phyloP scores from a whole-genome alignment of 2,329 filamentous ascomycete genomes.

The Dactylellina sp. region DNA sequence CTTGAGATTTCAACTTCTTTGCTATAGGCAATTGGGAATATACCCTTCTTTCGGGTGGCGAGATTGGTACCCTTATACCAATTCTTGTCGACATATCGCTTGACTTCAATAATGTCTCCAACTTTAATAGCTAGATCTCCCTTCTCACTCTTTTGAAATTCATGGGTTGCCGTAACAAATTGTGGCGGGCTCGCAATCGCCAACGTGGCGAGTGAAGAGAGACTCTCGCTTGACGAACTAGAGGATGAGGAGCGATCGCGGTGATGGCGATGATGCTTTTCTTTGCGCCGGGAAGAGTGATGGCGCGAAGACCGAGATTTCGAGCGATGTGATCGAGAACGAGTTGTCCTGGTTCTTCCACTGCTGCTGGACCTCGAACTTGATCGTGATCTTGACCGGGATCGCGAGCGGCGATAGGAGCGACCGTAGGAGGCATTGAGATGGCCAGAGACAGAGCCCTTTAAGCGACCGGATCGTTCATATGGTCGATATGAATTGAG shows the following conservation, averaged over 20 bases:
- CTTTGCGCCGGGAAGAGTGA: slow-evolving; percentile 19
- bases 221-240: slow-evolving; percentile 24
- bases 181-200: slow-evolving; percentile 33
- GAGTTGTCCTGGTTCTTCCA: slow-evolving; percentile 19
- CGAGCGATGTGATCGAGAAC: slow-evolving; percentile 33
- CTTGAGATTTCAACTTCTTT: slow-evolving; percentile 52
- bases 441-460: slow-evolving; percentile 6
- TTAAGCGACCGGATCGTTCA: slow-evolving; percentile 4
- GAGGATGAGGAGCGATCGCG: slow-evolving; percentile 20
- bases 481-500: slow-evolving; percentile 36
- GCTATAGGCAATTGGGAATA: slow-evolving; percentile 48
- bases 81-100: slow-evolving; percentile 44
- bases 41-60: slow-evolving; percentile 40
- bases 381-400: slow-evolving; percentile 24
- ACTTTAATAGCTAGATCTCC: slow-evolving; percentile 41
- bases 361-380: slow-evolving; percentile 46
- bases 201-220: slow-evolving; percentile 29
- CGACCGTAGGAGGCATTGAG: neutral
- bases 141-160: slow-evolving; percentile 41
- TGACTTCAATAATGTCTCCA: slow-evolving; percentile 52
- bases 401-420: slow-evolving; percentile 26
- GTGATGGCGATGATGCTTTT: slow-evolving; percentile 34
- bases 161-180: slow-evolving; percentile 40
- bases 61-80: slow-evolving; percentile 53
- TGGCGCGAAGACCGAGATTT: slow-evolving; percentile 33